These are phyloP conservation scores for Alternaria sp. DNA, from an alignment of 2,329 filamentous ascomycete genomes.

Conservation along the genomic window DNA sequence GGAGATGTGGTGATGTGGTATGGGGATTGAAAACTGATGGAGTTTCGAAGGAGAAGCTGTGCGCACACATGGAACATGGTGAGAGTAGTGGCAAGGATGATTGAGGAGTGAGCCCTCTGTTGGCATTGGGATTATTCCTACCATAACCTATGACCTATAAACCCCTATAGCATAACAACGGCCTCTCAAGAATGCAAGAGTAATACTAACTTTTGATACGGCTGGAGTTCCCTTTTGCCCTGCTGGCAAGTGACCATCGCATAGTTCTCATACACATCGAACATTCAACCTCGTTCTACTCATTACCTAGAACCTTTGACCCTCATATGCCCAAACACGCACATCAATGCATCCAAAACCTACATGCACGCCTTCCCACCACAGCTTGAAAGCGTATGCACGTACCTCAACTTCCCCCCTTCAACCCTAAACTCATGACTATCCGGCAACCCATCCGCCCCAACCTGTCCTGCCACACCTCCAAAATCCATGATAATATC, in stretches of 20 bases:
- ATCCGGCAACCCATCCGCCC: slow-evolving; percentile 34
- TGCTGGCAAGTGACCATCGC: neutral
- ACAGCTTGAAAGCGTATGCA: slow-evolving; percentile 38
- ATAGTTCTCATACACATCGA: neutral
- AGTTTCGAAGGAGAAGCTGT: neutral
- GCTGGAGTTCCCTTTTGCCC: neutral
- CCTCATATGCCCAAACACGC: neutral
- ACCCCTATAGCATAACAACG: neutral
- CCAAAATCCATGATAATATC: slow-evolving; percentile 41
- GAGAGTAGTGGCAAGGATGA: neutral
- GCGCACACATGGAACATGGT: neutral
- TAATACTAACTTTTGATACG: neutral
- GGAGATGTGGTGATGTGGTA: slow-evolving; percentile 34
- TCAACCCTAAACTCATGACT: slow-evolving; percentile 43
- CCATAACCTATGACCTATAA: neutral
- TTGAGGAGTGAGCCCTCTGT: neutral
- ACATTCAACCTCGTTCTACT: neutral
- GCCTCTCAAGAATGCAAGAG: neutral
- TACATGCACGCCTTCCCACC: slow-evolving; percentile 34
- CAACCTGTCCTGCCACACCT: slow-evolving; percentile 16
- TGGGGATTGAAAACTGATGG: slow-evolving; percentile 5
- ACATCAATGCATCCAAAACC: neutral
- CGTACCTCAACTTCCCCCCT: slow-evolving; percentile 37
- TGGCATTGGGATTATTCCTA: neutral
- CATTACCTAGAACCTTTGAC: neutral